phyloP scores from a whole-genome alignment of 2,329 filamentous ascomycete genomes.

The Seiridium unicorne region DNA sequence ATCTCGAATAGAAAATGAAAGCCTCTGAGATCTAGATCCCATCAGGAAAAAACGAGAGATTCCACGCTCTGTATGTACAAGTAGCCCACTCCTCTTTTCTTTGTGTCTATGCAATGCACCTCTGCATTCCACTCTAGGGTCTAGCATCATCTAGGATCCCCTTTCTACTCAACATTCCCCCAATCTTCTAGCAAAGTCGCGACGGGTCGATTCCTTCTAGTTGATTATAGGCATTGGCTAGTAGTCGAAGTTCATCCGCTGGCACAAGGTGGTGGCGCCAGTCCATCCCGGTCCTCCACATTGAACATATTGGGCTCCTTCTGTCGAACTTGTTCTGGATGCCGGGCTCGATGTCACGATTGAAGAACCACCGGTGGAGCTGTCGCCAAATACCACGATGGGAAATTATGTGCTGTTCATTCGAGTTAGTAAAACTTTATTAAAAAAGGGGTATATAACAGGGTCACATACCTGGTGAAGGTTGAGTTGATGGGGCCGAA shows the following conservation, averaged over 20 bases:
- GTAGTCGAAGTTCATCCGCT: slow-evolving; percentile 38
- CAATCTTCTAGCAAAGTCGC: background rate
- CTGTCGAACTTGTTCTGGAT: background rate
- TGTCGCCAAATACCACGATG: background rate
- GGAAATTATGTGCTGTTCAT: background rate
- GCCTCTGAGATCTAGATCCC: background rate
- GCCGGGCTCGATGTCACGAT: background rate
- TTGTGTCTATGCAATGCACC: background rate
- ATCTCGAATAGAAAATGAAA: background rate
- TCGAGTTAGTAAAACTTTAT: background rate
- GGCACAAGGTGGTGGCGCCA: slow-evolving; percentile 36
- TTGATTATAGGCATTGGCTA: slow-evolving; percentile 37
- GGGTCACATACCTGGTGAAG: slow-evolving; percentile 18
- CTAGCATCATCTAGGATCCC: background rate
- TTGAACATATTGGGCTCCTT: slow-evolving; percentile 23
- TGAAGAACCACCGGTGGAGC: background rate
- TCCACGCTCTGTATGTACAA: background rate
- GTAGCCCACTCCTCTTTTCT: background rate
- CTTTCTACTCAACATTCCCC: background rate
- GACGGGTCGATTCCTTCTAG: too few species aligned
- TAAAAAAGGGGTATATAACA: background rate
- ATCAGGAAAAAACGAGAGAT: background rate
- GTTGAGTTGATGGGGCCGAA: slow-evolving; percentile 46
- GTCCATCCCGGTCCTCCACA: slow-evolving; percentile 39
- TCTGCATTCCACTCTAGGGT: background rate